A percentile compares a stretch with the other conserved stretches of the same genome.
Conservation (phyloP, 768 basidiomycete genomes). For the Tulasnella sp. region DNA sequence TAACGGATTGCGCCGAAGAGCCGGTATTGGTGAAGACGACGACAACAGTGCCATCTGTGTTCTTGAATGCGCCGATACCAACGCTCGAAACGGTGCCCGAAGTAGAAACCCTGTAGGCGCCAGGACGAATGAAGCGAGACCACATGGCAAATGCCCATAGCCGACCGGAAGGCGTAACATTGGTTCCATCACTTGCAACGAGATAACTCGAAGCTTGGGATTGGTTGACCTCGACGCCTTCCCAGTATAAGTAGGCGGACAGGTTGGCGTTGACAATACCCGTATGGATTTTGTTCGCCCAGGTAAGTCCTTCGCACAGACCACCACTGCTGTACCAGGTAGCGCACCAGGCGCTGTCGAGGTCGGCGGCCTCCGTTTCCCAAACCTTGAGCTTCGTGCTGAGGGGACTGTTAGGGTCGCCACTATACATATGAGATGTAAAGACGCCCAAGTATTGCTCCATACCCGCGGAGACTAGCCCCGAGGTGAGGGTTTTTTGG, state of each 20-base stretch:
- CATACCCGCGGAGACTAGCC: constrained; percentile 29
- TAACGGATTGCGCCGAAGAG: background rate
- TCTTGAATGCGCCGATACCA: constrained; percentile 32
- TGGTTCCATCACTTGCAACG: constrained; percentile 19
- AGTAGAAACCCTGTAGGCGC: constrained; percentile 30
- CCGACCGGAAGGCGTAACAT: constrained; percentile 17
- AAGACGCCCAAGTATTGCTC: constrained; percentile 30
- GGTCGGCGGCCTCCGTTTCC: constrained; percentile 34
- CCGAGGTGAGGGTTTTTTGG: constrained; percentile 26
- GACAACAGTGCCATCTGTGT: constrained; percentile 27
- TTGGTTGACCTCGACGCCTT: constrained; percentile 30
- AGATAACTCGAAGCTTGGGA: constrained; percentile 13
- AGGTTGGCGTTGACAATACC: constrained; percentile 31
- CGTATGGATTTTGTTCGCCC: constrained; percentile 25
- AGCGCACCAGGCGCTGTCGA: constrained; percentile 13
- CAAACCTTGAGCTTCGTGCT: constrained; percentile 28
- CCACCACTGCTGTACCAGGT: constrained; percentile 20
- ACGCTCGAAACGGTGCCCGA: constrained; percentile 13
- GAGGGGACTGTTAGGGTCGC: constrained; percentile 25
- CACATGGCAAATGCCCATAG: constrained; percentile 36
- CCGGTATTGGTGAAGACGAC: constrained; percentile 20
- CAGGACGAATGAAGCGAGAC: constrained; percentile 33
- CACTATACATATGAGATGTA: constrained; percentile 32
- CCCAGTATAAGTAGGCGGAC: constrained; percentile 34
- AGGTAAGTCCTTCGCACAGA: constrained; percentile 3